Base-by-base conservation (phyloP, 2,329 filamentous ascomycete species). In the Microthyrium microscopicum region DNA sequence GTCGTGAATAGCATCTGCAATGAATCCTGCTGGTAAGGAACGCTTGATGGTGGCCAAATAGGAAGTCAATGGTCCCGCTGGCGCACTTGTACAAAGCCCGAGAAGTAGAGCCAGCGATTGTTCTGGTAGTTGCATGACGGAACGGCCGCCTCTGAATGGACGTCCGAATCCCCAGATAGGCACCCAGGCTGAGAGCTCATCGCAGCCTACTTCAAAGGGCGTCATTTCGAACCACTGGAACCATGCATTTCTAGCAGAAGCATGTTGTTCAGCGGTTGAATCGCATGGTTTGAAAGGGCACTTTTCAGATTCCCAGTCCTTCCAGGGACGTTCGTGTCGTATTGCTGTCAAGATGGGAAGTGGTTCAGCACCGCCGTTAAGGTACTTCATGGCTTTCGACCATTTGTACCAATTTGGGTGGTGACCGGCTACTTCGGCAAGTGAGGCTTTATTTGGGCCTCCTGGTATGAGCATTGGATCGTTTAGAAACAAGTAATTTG, bases 141-240 rank as follows among this genome's bases (percentile, higher is more conserved):
- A 50, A 33, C 42, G 47, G 15, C 46, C 46, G n/a, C 47, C 37
- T 4, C 47, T 38, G 39, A 52, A 53, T 1, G 49, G 50, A 13
- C 51, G 37, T 15, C 51, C 50, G 32, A 54, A 53, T 3, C 42
- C 51, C 50, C 51, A 54, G 5, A 48, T 53, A 7, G 51, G 51
- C 5, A 48, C 46, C 45, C 47, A 53, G 4, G 48, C 46, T 37
- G 45, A 41, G n/a, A 53, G 44, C 35, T 53, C 51, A 26, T 53
- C 51, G 35, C 51, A 53, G 19, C 49, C 49, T 21, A 53, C 40
- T 38, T 53, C 50, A 36, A 51, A 51, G 1, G 51, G 51, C 4
- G 46, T 49, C 33, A 51, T 42, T 36, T 52, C 48, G 35, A 47
- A 51, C 47, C 50, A 54, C 31, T 53, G 51, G 38, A 52, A 54